These are phyloP conservation scores for Ploettnerulaceae sp. DNA, from an alignment of 2,329 filamentous ascomycete species.

Conservation along the genomic window DNA sequence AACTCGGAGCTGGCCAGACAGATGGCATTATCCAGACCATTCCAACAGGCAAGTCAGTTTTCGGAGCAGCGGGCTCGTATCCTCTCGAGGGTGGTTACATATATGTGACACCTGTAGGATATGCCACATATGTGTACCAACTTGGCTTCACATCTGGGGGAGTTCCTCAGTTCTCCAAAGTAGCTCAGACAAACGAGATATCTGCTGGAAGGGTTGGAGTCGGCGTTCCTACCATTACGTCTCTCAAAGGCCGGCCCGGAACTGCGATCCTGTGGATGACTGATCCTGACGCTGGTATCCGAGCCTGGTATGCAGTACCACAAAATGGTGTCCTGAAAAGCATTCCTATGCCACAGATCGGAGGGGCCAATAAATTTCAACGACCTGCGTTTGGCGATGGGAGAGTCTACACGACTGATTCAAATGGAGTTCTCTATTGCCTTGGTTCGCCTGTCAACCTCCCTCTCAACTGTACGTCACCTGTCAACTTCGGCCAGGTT, in stretches of 20 bases:
- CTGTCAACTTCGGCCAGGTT: slow-evolving; percentile 35
- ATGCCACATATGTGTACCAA: slow-evolving; percentile 35
- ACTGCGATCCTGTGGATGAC: slow-evolving; percentile 38
- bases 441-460: slow-evolving; percentile 41
- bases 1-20: slow-evolving; percentile 35
- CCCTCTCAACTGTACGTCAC: slow-evolving; percentile 48
- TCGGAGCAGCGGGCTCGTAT: slow-evolving; percentile 38
- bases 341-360: slow-evolving; percentile 34
- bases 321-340: slow-evolving; percentile 33
- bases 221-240: slow-evolving; percentile 36
- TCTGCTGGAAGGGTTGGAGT: slow-evolving; percentile 34
- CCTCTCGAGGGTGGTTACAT: slow-evolving; percentile 41
- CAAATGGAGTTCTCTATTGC: slow-evolving; percentile 27
- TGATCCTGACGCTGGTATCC: slow-evolving; percentile 36
- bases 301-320: slow-evolving; percentile 38
- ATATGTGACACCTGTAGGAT: slow-evolving; percentile 37
- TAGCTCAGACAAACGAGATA: slow-evolving; percentile 30
- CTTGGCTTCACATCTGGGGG: slow-evolving; percentile 32
- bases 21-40: slow-evolving; percentile 38
- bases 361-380: slow-evolving; percentile 37
- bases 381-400: slow-evolving; percentile 38
- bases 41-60: slow-evolving; percentile 34
- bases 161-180: slow-evolving; percentile 33
- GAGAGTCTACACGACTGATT: slow-evolving; percentile 32
- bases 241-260: slow-evolving; percentile 32